A percentile compares a stretch with the other conserved stretches of the same genome.
Conservation (phyloP, 768 basidiomycete species). For the Boletus subcaerulescens region DNA sequence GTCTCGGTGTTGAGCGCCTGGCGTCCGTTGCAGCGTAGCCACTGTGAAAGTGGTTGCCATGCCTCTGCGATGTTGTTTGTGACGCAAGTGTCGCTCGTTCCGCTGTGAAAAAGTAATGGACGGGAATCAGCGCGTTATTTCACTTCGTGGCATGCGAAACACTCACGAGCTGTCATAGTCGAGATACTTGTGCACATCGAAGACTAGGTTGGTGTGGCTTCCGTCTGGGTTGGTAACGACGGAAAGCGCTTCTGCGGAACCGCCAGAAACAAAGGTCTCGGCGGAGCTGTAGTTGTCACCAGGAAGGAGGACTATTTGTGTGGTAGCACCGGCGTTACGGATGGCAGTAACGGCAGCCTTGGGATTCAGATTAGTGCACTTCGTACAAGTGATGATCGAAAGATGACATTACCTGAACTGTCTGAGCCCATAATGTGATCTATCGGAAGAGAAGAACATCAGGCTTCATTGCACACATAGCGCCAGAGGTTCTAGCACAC, state of each 20-base stretch:
- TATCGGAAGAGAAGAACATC: background rate
- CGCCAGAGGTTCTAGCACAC: background rate
- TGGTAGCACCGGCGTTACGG: slow-evolving; percentile 7
- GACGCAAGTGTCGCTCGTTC: slow-evolving; percentile 1
- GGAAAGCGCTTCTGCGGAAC: slow-evolving; percentile 6
- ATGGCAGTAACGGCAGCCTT: slow-evolving; percentile 17
- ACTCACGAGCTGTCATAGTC: slow-evolving; percentile 13
- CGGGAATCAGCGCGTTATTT: background rate
- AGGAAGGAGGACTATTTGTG: slow-evolving; percentile 10
- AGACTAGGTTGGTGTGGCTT: slow-evolving; percentile 3
- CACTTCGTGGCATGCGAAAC: too few species aligned
- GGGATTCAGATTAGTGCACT: background rate
- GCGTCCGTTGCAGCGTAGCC: slow-evolving; percentile 45
- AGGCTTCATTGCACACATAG: background rate
- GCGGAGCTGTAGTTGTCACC: slow-evolving; percentile 9
- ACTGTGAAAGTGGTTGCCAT: slow-evolving; percentile 44
- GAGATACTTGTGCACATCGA: slow-evolving; percentile 15
- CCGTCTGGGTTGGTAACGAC: slow-evolving; percentile 10
- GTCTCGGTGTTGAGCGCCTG: slow-evolving; percentile 59
- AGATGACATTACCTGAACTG: slow-evolving; percentile 5
- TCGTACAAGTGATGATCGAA: background rate
- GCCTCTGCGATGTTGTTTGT: slow-evolving; percentile 17
- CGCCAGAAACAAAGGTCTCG: slow-evolving; percentile 3
- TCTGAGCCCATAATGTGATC: slow-evolving; percentile 7
- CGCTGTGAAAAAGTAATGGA: background rate